phyloP scores from a whole-genome alignment of 192 early-diverging fungal species.

The Backusella australiensis region DNA sequence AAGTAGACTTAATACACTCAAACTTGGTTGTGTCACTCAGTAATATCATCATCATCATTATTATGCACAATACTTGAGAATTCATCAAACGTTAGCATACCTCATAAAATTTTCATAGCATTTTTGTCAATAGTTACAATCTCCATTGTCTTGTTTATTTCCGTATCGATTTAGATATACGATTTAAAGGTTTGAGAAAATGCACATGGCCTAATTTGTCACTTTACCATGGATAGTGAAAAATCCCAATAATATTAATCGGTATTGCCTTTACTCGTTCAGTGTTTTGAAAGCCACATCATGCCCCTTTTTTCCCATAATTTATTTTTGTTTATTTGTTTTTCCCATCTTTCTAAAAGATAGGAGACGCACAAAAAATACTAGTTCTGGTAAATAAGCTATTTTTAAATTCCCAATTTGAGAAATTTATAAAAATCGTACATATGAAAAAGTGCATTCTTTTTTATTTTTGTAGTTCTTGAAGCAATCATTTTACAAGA shows the following conservation, averaged over 20 bases:
- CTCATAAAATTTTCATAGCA: not conserved
- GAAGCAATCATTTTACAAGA: not conserved
- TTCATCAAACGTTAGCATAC: not conserved
- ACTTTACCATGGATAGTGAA: not conserved
- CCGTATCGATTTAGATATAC: not conserved
- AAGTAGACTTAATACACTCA: no score
- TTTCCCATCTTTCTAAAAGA: not conserved
- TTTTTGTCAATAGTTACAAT: not conserved
- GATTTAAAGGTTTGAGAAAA: not conserved
- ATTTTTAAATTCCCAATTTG: not conserved
- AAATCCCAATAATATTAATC: no score
- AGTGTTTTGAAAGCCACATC: no score
- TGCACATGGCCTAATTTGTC: not conserved
- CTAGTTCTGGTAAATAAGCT: not conserved
- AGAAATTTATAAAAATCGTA: not conserved
- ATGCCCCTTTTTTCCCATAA: not conserved
- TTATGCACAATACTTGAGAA: not conserved
- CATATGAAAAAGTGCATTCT: not conserved
- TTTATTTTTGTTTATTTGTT: not conserved
- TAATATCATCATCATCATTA: no score
- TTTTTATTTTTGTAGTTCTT: not conserved
- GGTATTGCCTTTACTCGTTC: no score
- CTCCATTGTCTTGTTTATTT: not conserved
- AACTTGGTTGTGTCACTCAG: no score
- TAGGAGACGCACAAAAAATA: not conserved